A percentile compares a stretch with the other conserved stretches of the same genome.
Evolutionary conservation across 371 early-diverging fungal species (phyloP).

Genomic region (Rhizopus microsporus): DNA sequence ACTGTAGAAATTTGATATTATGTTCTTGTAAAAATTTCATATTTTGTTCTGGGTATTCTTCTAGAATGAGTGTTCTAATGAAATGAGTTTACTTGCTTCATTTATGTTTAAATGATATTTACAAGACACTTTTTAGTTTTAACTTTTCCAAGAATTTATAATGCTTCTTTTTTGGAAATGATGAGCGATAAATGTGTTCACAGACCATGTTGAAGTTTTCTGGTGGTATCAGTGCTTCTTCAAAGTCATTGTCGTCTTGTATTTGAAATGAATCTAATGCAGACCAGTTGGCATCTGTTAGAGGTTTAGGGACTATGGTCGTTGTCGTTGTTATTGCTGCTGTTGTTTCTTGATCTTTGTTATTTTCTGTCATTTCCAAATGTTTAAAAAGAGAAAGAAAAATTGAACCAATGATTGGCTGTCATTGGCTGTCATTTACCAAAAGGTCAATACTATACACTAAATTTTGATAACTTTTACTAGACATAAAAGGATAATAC

Average conservation of each 20-base stretch:
- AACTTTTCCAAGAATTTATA: conserved; percentile 90
- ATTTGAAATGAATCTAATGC: conserved; percentile 33
- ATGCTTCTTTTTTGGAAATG: conserved; percentile 89
- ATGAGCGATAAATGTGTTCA: conserved; percentile 87
- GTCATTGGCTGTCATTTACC: too few relatives aligned
- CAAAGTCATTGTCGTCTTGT: conserved; percentile 49
- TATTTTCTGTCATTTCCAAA: neutral
- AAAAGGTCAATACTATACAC: too few relatives aligned
- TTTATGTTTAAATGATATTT: conserved; percentile 17
- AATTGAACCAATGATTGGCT: too few relatives aligned
- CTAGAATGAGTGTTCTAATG: conserved; percentile 83
- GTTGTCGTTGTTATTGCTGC: neutral
- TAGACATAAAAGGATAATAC: too few relatives aligned
- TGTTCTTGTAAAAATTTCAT: conserved; percentile 86
- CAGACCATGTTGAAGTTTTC: conserved; percentile 94
- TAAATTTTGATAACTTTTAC: too few relatives aligned
- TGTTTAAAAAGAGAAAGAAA: too few relatives aligned
- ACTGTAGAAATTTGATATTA: conserved; percentile 83
- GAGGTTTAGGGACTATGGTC: conserved; percentile 4
- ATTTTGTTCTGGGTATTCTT: conserved; percentile 95
- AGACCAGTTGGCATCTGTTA: conserved; percentile 35
- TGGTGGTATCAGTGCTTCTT: conserved; percentile 80
- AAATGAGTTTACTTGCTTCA: neutral
- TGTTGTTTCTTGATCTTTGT: conserved; percentile 6
- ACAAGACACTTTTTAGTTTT: conserved; percentile 88